phyloP scores from a whole-genome alignment of 78 protist species.

The Guillardia theta region DNA sequence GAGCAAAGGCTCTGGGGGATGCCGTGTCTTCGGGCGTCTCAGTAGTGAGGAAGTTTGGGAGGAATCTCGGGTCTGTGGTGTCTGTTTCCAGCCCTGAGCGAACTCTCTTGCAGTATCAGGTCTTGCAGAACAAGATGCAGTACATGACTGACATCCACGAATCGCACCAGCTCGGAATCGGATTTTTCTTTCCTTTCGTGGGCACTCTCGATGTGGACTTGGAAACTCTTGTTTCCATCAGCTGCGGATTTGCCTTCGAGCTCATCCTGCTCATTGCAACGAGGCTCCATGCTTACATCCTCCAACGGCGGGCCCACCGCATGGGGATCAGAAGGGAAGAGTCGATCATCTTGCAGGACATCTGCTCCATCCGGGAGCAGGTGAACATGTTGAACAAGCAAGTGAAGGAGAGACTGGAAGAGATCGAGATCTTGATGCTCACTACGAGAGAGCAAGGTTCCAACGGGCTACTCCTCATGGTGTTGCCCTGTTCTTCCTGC shows the following conservation, averaged over 20 bases:
- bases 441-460: too few species aligned
- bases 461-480: too few species aligned
- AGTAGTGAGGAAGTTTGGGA: background rate
- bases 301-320: too few species aligned
- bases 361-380: too few species aligned
- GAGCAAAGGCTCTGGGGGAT: background rate
- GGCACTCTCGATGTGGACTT: background rate
- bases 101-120: background rate
- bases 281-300: too few species aligned
- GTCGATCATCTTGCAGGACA: too few species aligned
- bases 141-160: background rate
- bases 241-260: background rate
- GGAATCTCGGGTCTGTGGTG: background rate
- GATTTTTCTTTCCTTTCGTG: background rate
- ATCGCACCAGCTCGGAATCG: constrained; percentile 8
- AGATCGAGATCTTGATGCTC: too few species aligned
- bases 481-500: too few species aligned
- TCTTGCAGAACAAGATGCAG: background rate
- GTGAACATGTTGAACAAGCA: too few species aligned
- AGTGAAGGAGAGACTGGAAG: too few species aligned
- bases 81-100: background rate
- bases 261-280: background rate
- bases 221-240: background rate
- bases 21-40: background rate
- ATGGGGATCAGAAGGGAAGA: too few species aligned